Percentiles rank a stretch among this genome's conserved stretches.
Evolutionary conservation across 192 early-diverging fungal species (phyloP).

Genomic region (Mycoemilia scoparia): DNA sequence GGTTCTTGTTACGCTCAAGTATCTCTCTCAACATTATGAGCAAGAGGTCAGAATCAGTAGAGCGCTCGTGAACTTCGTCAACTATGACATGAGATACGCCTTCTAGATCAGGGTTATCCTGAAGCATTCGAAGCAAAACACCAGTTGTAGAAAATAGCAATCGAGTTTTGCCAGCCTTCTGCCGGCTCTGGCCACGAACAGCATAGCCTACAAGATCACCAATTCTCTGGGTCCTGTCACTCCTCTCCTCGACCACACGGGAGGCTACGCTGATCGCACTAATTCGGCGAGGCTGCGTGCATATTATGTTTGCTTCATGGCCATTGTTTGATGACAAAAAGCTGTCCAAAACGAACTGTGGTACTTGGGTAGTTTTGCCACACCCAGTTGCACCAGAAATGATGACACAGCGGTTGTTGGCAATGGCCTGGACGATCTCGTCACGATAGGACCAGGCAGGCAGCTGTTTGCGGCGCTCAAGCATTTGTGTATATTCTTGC

Average conservation of each 20-base stretch:
- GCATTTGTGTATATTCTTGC: slow-evolving; percentile 11
- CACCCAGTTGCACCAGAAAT: slow-evolving; percentile 27
- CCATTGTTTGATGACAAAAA: slow-evolving; percentile 28
- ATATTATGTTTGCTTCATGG: slow-evolving; percentile 40
- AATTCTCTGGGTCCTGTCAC: slow-evolving; percentile 9
- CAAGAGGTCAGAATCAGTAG: slow-evolving; percentile 60
- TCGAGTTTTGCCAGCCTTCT: slow-evolving; percentile 24
- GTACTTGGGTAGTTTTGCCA: slow-evolving; percentile 55
- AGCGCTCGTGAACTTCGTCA: slow-evolving; percentile 79
- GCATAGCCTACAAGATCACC: slow-evolving; percentile 30
- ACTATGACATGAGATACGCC: slow-evolving; percentile 39
- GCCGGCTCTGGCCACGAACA: slow-evolving; percentile 47
- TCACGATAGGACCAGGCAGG: slow-evolving; percentile 4
- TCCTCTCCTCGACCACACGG: slow-evolving; percentile 40
- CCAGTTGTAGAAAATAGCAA: slow-evolving; percentile 50
- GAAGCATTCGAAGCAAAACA: slow-evolving; percentile 39
- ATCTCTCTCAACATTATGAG: slow-evolving; percentile 55
- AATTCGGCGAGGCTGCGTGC: slow-evolving; percentile 83
- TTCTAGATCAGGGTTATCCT: slow-evolving; percentile 3
- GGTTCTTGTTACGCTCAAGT: slow-evolving; percentile 18
- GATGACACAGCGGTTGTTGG: slow-evolving; percentile 6
- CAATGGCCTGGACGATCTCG: slow-evolving; percentile 3
- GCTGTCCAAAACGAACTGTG: slow-evolving; percentile 67
- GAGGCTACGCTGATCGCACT: slow-evolving; percentile 45
- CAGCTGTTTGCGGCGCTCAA: slow-evolving; percentile 4